Conservation (phyloP, 139 green algal genomes). For the Deuterostichococcus epilithicus region DNA sequence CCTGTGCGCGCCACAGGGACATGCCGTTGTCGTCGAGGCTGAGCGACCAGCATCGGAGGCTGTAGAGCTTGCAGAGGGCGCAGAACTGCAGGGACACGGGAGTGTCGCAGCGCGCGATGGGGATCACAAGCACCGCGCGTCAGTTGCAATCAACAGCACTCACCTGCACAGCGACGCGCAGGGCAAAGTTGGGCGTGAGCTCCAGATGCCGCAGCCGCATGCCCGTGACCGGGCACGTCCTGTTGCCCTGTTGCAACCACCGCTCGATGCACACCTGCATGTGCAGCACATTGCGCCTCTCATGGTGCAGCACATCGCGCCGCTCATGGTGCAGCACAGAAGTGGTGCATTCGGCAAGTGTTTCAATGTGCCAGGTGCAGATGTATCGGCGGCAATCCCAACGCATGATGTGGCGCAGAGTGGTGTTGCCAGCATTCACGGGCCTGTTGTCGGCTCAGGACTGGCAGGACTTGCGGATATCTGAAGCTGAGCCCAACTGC, state of each 20-base stretch:
- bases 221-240: conserved; percentile 89
- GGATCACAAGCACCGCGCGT: no score
- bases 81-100: no score
- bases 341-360: neutral
- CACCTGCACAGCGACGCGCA: conserved; percentile 82
- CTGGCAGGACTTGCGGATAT: no score
- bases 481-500: no score
- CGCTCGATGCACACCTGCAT: conserved; percentile 70
- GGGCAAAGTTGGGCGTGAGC: conserved; percentile 88
- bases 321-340: neutral
- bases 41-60: no score
- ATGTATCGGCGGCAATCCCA: no score
- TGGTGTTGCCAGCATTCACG: no score
- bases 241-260: conserved; percentile 83
- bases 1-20: conserved; percentile 27
- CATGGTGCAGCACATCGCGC: neutral
- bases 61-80: neutral
- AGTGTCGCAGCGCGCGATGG: no score
- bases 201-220: conserved; percentile 84
- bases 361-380: neutral
- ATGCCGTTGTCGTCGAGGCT: no score
- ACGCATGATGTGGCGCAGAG: no score
- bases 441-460: no score
- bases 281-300: neutral
- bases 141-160: neutral